phyloP scores from a whole-genome alignment of 208 protist species.

The Balamuthia mandrillaris region DNA sequence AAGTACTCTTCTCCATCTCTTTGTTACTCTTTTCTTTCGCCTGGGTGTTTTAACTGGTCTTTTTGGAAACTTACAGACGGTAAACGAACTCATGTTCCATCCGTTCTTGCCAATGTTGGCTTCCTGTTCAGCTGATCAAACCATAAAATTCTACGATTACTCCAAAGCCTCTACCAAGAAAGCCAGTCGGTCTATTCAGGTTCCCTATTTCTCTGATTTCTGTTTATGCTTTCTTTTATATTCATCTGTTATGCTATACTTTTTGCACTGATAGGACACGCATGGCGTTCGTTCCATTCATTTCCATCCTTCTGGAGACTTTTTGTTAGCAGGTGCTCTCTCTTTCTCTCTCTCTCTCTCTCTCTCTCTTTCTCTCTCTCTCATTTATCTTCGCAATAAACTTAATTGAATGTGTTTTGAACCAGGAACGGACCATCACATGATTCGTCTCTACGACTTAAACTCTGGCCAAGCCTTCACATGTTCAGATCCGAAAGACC shows the following conservation, averaged over 20 bases:
- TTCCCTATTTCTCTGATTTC: not conserved
- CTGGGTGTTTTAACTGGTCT: not conserved
- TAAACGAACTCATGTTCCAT: not conserved
- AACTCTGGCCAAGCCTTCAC: not conserved
- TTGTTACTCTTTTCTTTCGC: not conserved
- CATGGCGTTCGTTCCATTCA: not conserved
- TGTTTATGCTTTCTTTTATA: too few species aligned
- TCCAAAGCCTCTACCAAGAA: not conserved
- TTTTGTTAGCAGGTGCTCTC: not conserved
- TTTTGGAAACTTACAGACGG: not conserved
- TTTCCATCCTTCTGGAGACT: not conserved
- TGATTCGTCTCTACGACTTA: not conserved
- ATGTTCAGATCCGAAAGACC: not conserved
- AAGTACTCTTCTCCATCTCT: not conserved
- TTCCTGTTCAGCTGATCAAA: not conserved
- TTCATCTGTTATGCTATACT: too few species aligned
- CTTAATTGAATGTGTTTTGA: too few species aligned
- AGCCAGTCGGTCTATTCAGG: not conserved
- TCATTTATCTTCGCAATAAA: too few species aligned
- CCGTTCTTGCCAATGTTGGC: not conserved
- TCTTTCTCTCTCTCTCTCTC: too few species aligned
- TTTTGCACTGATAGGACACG: not conserved
- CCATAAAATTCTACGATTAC: constrained; percentile 6
- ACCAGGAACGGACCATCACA: too few species aligned
- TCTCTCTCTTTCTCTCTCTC: too few species aligned